These are phyloP conservation scores for Calocybe indica DNA, from an alignment of 768 basidiomycete species.

Conservation along the genomic window DNA sequence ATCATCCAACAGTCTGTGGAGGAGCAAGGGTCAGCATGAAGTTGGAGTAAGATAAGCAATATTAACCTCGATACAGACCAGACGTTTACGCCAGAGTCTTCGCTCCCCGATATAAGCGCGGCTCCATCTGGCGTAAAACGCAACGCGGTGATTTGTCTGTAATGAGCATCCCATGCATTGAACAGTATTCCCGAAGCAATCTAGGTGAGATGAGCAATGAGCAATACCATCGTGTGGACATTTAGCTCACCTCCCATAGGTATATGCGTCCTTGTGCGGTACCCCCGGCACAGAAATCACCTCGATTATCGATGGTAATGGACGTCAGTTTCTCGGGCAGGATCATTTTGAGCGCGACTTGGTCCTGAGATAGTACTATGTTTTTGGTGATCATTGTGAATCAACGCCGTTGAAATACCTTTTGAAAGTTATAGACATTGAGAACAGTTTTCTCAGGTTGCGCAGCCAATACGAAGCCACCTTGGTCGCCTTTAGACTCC, in stretches of 20 bases:
- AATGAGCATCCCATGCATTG: conserved; percentile 93
- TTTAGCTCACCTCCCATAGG: conserved; percentile 83
- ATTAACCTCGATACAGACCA: conserved; percentile 86
- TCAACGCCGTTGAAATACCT: conserved; percentile 39
- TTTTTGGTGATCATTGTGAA: background rate
- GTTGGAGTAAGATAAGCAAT: conserved; percentile 14
- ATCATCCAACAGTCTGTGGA: conserved; percentile 66
- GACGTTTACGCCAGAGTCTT: conserved; percentile 84
- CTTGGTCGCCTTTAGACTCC: conserved; percentile 63
- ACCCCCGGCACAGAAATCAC: conserved; percentile 81
- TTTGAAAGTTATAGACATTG: conserved; percentile 92
- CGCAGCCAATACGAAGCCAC: conserved; percentile 79
- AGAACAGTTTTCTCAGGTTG: conserved; percentile 87
- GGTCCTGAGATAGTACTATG: conserved; percentile 55
- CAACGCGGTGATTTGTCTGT: conserved; percentile 79
- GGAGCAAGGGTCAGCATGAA: conserved; percentile 7
- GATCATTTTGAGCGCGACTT: conserved; percentile 79
- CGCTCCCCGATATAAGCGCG: conserved; percentile 79
- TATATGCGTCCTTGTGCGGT: conserved; percentile 86
- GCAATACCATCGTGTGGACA: background rate
- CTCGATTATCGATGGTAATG: conserved; percentile 66
- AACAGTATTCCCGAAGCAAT: conserved; percentile 90
- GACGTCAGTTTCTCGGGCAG: conserved; percentile 87
- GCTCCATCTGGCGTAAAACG: conserved; percentile 80
- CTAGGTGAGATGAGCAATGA: conserved; percentile 32